Evolutionary conservation across 2,329 filamentous ascomycete genomes (phyloP), one percentile per base, ranked within the genome.

Genomic region (Alternaria alternata): DNA sequence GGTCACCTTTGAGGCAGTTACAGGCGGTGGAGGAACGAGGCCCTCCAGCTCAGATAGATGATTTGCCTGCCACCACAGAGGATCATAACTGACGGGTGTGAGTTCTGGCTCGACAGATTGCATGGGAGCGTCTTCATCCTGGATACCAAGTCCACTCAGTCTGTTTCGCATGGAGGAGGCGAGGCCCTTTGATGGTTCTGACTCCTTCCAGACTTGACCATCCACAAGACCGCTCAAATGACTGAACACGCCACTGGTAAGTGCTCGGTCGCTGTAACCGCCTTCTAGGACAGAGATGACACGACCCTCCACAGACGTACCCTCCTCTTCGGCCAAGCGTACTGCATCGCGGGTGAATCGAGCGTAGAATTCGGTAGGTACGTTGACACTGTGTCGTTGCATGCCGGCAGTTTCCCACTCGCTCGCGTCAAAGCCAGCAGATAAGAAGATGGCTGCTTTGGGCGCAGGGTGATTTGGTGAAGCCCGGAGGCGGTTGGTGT

Each of bases 341-440:
- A 96, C 89, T 3, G 97, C 87, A 73, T 99, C 95, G 44, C 89
- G 86, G 0, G 94, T 94, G 65, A 99, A 91, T 1, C 91, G 88
- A 49, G 95, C 95, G 75, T 98, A 99, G 76, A 99, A 99, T 54
- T 94, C 92, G 0, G 94, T 99, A 0, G 95, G 94, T 2, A 99
- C 95, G 73, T 97, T 97, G 71, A 97, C 94, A 59, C 91, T 90
- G 78, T 99, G 95, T 47, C 95, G 87, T 79, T 99, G 95, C 95
- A 99, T 99, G 3, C 92, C 93, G 4, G 87, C 84, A 18, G 91
- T 89, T 77, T 99, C 95, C 89, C 92, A 96, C 75, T 99, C 93
- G 74, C 94, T 97, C 3, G 95, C 95, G 79, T 99, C 95, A 67
- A 99, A 99, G 0, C 95, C 96, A 2, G 95, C 94, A 46, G 94